Evolutionary conservation across 1,284 basidiomycete genomes (phyloP), one percentile per base, ranked within the genome.

Genomic region (Agroathelia rolfsii): DNA sequence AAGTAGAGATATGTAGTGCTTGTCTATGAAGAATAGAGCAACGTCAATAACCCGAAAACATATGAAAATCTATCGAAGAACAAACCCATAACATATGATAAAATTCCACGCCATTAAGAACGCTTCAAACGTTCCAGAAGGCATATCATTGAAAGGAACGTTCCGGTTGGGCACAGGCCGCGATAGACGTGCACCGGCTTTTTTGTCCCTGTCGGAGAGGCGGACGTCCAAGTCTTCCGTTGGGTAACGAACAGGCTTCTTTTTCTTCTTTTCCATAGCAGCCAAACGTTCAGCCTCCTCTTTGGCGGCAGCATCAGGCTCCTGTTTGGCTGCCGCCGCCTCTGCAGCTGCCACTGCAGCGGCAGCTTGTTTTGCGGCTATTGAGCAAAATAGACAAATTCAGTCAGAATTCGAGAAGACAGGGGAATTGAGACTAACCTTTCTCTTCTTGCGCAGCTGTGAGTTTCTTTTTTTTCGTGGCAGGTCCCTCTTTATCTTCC

Each of bases 41-140:
- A n/a, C 26, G 11, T 21, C 14, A 15, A 5, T 15, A 34, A 28
- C 26, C 11, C 33, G 24, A 9, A 24, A 29, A 24, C 10, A 28
- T 17, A 23, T 32, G 16, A 30, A 29, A 21, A 38, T 15, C 18
- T n/a, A n/a, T n/a, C n/a, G n/a, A n/a, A n/a, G n/a, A n/a, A 59
- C 79, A 47, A 52, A 90, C 87, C 90, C 88, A 56, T 90, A 89
- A 35, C 90, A 80, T 38, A 86, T 80, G 43, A 97, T 60, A 55
- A 95, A 95, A 54, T 86, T 90, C 88, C 92, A 98, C 12, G 76
- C 64, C 70, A 84, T 78, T 28, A 97, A 58, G 55, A 96, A 88
- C 12, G 69, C 62, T 51, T 95, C 92, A 43, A 95, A 93, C 5
- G 73, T 63, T 6, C 73, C 73, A n/a, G n/a, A n/a, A 3, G 66